Evolutionary conservation across 495 filamentous ascomycete species (phyloP), one percentile per base, ranked within the genome.

Genomic region (Hyphodiscus hymeniophilus): DNA sequence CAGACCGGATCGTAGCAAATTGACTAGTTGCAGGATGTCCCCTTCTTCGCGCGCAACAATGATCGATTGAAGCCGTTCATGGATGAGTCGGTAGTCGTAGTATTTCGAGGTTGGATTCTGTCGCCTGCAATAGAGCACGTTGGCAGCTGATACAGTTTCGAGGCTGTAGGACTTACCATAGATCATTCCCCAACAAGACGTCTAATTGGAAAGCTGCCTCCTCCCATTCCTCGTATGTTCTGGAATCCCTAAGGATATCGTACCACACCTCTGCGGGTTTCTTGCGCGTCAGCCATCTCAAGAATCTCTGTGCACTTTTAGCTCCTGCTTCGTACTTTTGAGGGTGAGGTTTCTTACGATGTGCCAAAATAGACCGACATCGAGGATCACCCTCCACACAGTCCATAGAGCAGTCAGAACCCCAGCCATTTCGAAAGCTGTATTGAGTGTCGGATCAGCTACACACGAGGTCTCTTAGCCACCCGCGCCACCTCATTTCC

Each of bases 61-160:
- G 50, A 95, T 76, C 21, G 79, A 75, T 55, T 81, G 76, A 22
- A 90, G 65, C 32, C 90, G 80, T 48, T 86, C 77, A 60, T 83
- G 72, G 53, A 96, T 95, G 38, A 96, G 81, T 38, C 77, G 74
- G 70, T 89, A 94, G 66, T 95, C 90, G 66, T 96, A 96, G 60
- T 86, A 75, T 54, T 80, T 80, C 58, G 82, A 89, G 11, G 81
- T 79, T 0, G 84, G 79, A 59, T 91, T 87, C 50, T 90, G 82
- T 32, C 87, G 84, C 84, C 84, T 87, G 36, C 5, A 31, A 33
- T 32, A 21, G 13, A 45, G 40, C n/a, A 31, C 15, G 18, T 55
- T 38, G 47, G 42, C 13, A 36, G 3, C 7, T 33, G 16, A 13
- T 7, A 13, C 30, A 31, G 20, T 3, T 50, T 24, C 17, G 15